Base-by-base conservation (phyloP, 2,329 filamentous ascomycete genomes). In the Alternaria consortialis region DNA sequence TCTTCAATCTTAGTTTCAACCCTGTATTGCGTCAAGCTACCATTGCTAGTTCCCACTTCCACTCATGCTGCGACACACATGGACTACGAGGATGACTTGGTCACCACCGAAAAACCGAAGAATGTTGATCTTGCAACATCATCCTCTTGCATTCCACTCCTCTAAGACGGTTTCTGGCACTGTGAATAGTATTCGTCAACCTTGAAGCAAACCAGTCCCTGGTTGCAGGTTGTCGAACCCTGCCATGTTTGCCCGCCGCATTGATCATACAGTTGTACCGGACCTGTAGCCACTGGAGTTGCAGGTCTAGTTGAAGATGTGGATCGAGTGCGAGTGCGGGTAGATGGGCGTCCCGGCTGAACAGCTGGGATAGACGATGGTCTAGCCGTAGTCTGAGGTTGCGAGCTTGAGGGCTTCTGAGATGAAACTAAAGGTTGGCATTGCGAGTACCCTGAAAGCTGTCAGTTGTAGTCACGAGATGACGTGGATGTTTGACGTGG, bases 181-280 rank as follows among this genome's bases (percentile, higher is more conserved):
- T 60, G 58, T 25, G 65, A 68, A 37, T 66, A 67, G 37, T 58
- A 67, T 2, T 68, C 62, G 53, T 70, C 60, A n/a, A 62, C 29
- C 34, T 62, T 56, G 17, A 60, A 53, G 48, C 62, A 67, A 1
- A 39, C 47, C 37, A 68, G 34, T 2, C 62, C 67, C 23, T 59
- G 46, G 4, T 56, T 47, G 7, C 40, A 68, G 8, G 47, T 42
- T 1, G 44, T 60, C 7, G 60, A 50, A 1, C 65, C 67, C 3
- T 58, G 40, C 32, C 50, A 65, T 1, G 63, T 66, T 37, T 36
- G 32, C 0, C 62, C 65, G 6, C 57, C 65, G 37, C 66, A 69
- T 40, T 65, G 62, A 13, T 67, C 63, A 40, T 56, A 64, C 29
- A 63, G 44, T 37, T 69, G 63, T 6, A 53, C 63, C 20, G 53